Conservation (phyloP, 2,329 filamentous ascomycete genomes). For the Penicillium sp. region DNA sequence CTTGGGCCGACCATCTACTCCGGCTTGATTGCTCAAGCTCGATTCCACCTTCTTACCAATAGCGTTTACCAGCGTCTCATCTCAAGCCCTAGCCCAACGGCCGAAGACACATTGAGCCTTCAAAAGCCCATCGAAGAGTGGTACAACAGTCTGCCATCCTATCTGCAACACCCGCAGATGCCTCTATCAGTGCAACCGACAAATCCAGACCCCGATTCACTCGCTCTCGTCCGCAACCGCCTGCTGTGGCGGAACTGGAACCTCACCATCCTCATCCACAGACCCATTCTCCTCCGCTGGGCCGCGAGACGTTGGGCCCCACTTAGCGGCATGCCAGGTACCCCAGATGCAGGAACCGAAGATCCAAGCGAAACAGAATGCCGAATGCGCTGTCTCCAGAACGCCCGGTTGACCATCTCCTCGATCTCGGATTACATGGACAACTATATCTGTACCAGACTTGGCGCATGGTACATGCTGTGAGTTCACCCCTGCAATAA, state of each 20-base stretch:
- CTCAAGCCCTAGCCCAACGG: slow-evolving; percentile 43
- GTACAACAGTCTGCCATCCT: slow-evolving; percentile 44
- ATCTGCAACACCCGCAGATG: slow-evolving; percentile 37
- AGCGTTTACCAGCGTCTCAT: slow-evolving; percentile 49
- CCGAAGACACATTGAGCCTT: slow-evolving; percentile 44
- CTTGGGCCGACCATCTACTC: slow-evolving; percentile 47
- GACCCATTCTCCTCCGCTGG: slow-evolving; percentile 46
- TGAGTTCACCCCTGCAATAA: slow-evolving; percentile 18
- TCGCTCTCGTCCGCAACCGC: slow-evolving; percentile 42
- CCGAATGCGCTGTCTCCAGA: slow-evolving; percentile 42
- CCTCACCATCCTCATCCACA: slow-evolving; percentile 46
- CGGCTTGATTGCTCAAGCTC: slow-evolving; percentile 44
- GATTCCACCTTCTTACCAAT: slow-evolving; percentile 48
- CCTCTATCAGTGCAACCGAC: slow-evolving; percentile 25
- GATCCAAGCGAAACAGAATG: slow-evolving; percentile 42
- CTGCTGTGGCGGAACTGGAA: slow-evolving; percentile 49
- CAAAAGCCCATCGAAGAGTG: slow-evolving; percentile 48
- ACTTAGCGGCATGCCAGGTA: slow-evolving; percentile 17
- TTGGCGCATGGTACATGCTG: slow-evolving; percentile 49
- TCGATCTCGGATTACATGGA: slow-evolving; percentile 46
- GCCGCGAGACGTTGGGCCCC: slow-evolving; percentile 39
- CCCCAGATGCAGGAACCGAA: slow-evolving; percentile 29
- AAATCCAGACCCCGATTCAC: slow-evolving; percentile 36
- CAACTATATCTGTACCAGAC: slow-evolving; percentile 41
- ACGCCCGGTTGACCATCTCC: slow-evolving; percentile 44